These are phyloP conservation scores for Penicillium sp. DNA, from an alignment of 2,329 filamentous ascomycete species.

Conservation along the genomic window DNA sequence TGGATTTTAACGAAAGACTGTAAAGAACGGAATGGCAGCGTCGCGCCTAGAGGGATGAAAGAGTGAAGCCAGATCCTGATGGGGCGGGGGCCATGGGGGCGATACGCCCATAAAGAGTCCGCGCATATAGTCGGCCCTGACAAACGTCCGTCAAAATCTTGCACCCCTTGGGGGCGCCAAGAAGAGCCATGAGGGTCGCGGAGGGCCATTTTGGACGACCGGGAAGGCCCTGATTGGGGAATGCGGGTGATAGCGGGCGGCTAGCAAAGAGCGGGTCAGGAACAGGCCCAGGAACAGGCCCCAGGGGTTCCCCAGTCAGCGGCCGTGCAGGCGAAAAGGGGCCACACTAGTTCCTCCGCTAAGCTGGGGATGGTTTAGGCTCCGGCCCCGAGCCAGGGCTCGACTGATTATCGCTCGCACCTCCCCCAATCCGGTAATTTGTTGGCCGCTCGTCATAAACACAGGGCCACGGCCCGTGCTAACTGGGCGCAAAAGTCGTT, in stretches of 20 bases:
- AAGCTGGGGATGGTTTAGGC: constrained; percentile 10
- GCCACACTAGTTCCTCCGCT: constrained; percentile 4
- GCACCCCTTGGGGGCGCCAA: background rate
- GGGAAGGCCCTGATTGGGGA: background rate
- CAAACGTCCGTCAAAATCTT: background rate
- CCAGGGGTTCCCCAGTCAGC: constrained; percentile 17
- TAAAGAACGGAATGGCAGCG: constrained; percentile 14
- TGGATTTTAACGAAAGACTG: constrained; percentile 24
- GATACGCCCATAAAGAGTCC: constrained; percentile 10
- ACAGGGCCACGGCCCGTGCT: background rate
- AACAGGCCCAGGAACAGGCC: constrained; percentile 13
- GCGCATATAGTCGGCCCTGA: background rate
- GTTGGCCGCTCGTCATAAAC: constrained; percentile 8
- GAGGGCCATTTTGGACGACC: background rate
- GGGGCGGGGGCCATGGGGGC: background rate
- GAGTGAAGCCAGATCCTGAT: background rate
- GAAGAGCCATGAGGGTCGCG: background rate
- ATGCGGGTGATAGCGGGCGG: constrained; percentile 1
- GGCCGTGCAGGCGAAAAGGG: constrained; percentile 2
- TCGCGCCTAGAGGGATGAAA: constrained; percentile 7
- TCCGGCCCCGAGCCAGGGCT: background rate
- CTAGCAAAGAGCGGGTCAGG: constrained; percentile 13
- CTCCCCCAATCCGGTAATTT: constrained; percentile 1
- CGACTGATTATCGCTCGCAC: background rate
- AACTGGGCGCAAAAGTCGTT: background rate